Base-by-base conservation (phyloP, 164 flowering plant species). In the Aristolochia contorta region DNA sequence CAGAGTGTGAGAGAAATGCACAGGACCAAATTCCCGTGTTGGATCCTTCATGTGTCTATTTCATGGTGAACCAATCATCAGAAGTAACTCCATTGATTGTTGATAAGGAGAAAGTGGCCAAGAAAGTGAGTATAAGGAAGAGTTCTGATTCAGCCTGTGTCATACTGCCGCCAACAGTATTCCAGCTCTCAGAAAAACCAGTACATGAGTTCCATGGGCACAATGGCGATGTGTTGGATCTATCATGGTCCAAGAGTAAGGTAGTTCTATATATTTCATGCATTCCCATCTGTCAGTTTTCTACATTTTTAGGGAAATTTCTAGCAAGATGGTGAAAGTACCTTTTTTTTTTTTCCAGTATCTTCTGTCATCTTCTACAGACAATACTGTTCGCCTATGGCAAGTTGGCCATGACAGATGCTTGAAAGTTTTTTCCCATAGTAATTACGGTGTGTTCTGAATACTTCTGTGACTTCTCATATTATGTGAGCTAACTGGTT, bases 341-440 rank as follows among this genome's bases (percentile, higher is more conserved):
- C 43, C 43, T 37, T 3, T 37, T 47, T 65, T 37, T 47, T 65
- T 75, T 43, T 9, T 82, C 80, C 84, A 93, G 99, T 64, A 68
- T 75, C 73, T 93, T 57, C 73, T 93, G n/a, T 93, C 98, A 58
- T 81, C 91, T 24, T 93, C 97, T 2, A 74, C 70, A 63, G 98
- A 93, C 66, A 82, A 80, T 68, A 89, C 97, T 25, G 94, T 81
- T 62, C 96, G 99, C 16, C 67, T 90, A 45, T 93, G 99, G 99
- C 73, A 47, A 79, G 80, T 93, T 50, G 97, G 97, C 58, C 63
- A 56, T 33, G 74, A 82, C 21, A 62, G 71, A 51, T 93, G 97
- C 79, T 79, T 82, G 61, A 52, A 75, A 66, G 77, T 82, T 45
- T 93, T 80, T 57, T 69, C 72, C 41, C 98, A 93, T 68, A 82